Evolutionary conservation across 176 grass and related monocot species (phyloP), one percentile per base, ranked within the genome.

Genomic region (Triticum turgidum): DNA sequence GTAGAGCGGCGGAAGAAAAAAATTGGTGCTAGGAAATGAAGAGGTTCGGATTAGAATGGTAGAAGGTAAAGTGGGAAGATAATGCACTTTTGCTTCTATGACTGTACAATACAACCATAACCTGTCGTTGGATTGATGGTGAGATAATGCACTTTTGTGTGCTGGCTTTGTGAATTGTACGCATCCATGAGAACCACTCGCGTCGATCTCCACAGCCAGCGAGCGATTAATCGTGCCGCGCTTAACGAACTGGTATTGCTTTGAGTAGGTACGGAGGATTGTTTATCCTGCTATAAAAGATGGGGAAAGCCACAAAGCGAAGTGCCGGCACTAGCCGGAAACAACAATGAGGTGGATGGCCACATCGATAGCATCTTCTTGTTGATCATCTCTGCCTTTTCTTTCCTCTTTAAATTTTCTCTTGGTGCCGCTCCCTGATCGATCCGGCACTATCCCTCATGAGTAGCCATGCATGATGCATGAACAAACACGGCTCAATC

Each of bases 221-320:
- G 21, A 72, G 21, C 11, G 22, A 80, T 59, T 8, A 22, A 80
- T 24, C n/a, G 62, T 15, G 38, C 78, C 18, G 41, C 32, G 73
- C 54, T 73, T 87, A 79, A 73, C 70, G 38, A 73, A 83, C 54
- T 6, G 63, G 86, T 29, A 59, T 71, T 82, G 73, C 80, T 79
- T 86, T 83, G 44, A 33, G 65, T 83, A 79, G 80, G 80, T 79
- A 78, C 9, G 9, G 18, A 25, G 80, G 7, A 11, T 5, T 58
- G 18, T 18, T 63, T 86, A 72, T 24, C 14, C 7, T 0, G 18
- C 32, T 59, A 56, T 9, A 5, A 68, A 68, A 69, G 67, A 67
- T 44, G 9, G 42, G 5, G 58, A 27, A 9, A 70, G 80, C 20
- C 34, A 82, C 30, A 35, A 52, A 54, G 63, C 37, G 3, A 17